Base-by-base conservation (phyloP, 2,329 filamentous ascomycete species). In the Aspergillus versicolor region DNA sequence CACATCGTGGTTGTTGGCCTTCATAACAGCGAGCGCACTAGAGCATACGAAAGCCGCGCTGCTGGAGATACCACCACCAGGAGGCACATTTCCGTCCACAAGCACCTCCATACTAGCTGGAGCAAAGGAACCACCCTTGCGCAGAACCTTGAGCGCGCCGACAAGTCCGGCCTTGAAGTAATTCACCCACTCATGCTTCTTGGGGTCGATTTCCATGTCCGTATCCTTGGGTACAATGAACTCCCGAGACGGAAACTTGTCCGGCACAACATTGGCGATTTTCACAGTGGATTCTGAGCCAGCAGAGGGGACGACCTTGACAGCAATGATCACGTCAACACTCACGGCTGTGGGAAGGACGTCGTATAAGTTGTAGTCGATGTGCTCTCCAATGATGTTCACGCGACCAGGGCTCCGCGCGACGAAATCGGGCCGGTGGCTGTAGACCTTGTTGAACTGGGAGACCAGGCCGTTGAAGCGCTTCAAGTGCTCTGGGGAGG, bases 381-480 rank as follows among this genome's bases (percentile, higher is more conserved):
- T 96, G 79, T 99, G 94, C 82, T 99, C 94, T 74, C 94, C 94
- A 72, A 99, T 97, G 70, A 99, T 94, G 79, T 97, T 97, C 64
- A 99, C 94, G 64, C 94, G 86, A 59, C 94, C 94, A 1, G 94
- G 94, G 54, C 92, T 96, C 61, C 94, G 88, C 9, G 93, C 85
- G 19, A 97, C 86, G 68, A 96, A 97, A 58, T 89, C 83, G 40
- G 92, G 87, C 15, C 82, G 78, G 51, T 85, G 82, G 65, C 86
- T 87, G 75, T 93, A 96, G 42, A 77, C 79, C 57, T 82, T 76
- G 64, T 87, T 79, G 76, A 97, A 97, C 64, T 82, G 82, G 51
- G 83, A 77, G 42, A 93, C 78, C 43, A 97, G 82, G 43, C 77
- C 80, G 66, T 88, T 84, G 90, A 93, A 97, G 75, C 94, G 83